Evolutionary conservation across 2,329 filamentous ascomycete genomes (phyloP).

Genomic region (Colletotrichum abscissum): DNA sequence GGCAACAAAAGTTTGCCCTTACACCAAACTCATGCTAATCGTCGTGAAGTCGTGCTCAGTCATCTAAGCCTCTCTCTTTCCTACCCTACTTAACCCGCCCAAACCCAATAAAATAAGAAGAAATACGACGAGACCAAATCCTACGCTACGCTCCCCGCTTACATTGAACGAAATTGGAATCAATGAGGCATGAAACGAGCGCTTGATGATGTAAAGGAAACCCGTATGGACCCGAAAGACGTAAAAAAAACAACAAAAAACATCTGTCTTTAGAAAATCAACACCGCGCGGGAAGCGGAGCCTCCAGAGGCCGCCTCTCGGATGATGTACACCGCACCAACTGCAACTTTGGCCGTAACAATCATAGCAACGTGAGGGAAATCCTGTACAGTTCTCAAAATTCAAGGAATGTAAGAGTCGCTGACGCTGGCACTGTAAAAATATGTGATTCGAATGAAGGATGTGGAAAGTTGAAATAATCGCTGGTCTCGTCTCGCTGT

Average conservation of each 20-base stretch:
- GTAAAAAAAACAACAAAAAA: background rate
- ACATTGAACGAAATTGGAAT: too few relatives aligned
- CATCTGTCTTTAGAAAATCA: background rate
- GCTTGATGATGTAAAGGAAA: background rate
- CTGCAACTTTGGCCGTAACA: background rate
- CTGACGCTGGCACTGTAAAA: background rate
- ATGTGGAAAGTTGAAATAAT: background rate
- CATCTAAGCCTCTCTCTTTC: background rate
- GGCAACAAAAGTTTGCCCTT: background rate
- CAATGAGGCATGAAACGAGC: background rate
- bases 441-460: background rate
- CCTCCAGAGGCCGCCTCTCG: constrained; percentile 14
- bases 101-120: background rate
- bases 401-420: background rate
- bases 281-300: background rate
- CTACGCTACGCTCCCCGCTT: background rate
- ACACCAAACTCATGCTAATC: background rate
- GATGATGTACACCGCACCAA: background rate
- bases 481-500: background rate
- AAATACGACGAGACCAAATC: background rate
- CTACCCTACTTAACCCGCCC: background rate
- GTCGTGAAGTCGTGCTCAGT: background rate
- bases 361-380: background rate
- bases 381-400: background rate
- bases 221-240: background rate